These are phyloP conservation scores for Pyrenochaeta sp. DNA, from an alignment of 2,329 filamentous ascomycete genomes.

Conservation along the genomic window DNA sequence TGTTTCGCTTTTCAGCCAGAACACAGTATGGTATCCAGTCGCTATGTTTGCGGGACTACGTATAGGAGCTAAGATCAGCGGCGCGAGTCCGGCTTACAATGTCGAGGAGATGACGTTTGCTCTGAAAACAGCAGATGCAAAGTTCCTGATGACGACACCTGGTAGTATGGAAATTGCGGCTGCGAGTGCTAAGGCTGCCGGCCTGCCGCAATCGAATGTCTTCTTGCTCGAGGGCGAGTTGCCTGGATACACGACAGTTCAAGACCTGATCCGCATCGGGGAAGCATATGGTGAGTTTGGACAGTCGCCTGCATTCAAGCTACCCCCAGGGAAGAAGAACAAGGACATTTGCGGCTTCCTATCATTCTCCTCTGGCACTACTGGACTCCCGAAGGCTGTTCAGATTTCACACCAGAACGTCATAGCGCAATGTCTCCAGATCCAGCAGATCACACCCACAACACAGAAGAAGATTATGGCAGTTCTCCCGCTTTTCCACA, in stretches of 20 bases:
- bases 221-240: slow-evolving; percentile 66
- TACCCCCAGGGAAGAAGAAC: slow-evolving; percentile 64
- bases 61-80: slow-evolving; percentile 65
- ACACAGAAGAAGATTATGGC: slow-evolving; percentile 53
- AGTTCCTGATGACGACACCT: slow-evolving; percentile 66
- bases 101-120: slow-evolving; percentile 74
- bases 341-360: slow-evolving; percentile 63
- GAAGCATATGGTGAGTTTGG: slow-evolving; percentile 51
- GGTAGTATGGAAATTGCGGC: slow-evolving; percentile 64
- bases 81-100: slow-evolving; percentile 71
- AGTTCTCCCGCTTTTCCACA: slow-evolving; percentile 46
- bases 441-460: slow-evolving; percentile 53
- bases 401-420: slow-evolving; percentile 50
- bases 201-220: slow-evolving; percentile 61
- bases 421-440: slow-evolving; percentile 66
- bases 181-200: slow-evolving; percentile 63
- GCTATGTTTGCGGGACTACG: slow-evolving; percentile 66
- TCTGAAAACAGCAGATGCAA: slow-evolving; percentile 65
- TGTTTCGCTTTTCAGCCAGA: slow-evolving; percentile 68
- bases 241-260: slow-evolving; percentile 59
- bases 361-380: slow-evolving; percentile 49
- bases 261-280: slow-evolving; percentile 56
- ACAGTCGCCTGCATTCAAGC: slow-evolving; percentile 59
- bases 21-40: slow-evolving; percentile 73
- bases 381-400: slow-evolving; percentile 49